phyloP scores from a whole-genome alignment of 2,329 filamentous ascomycete genomes.

The Mycosphaerella sp. region DNA sequence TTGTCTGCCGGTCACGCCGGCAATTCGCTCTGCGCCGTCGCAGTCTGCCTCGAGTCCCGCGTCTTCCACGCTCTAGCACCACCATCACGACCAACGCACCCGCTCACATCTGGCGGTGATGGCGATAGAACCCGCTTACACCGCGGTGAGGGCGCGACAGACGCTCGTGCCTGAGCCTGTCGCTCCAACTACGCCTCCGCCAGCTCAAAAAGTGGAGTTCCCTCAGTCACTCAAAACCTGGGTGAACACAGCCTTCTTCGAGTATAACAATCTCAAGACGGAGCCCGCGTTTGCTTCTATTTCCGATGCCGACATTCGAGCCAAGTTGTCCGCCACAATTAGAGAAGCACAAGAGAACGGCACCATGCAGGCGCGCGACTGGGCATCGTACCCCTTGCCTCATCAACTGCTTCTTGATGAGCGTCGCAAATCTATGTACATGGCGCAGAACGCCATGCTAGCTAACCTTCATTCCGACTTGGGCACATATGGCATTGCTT shows the following conservation, averaged over 20 bases:
- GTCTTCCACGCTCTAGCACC: background rate
- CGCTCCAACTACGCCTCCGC: constrained; percentile 11
- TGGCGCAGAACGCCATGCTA: constrained; percentile 21
- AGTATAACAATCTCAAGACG: constrained; percentile 49
- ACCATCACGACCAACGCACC: background rate
- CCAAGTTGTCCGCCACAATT: constrained; percentile 79
- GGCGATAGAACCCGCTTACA: constrained; percentile 38
- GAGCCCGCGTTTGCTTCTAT: constrained; percentile 37
- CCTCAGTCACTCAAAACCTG: constrained; percentile 76
- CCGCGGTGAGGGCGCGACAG: constrained; percentile 42
- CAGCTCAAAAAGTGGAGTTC: constrained; percentile 51
- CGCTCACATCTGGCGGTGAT: constrained; percentile 14
- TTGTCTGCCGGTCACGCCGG: background rate
- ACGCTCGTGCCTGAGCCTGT: constrained; percentile 29
- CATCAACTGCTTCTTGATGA: constrained; percentile 75
- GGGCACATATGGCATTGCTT: constrained; percentile 14
- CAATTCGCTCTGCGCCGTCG: constrained; percentile 2
- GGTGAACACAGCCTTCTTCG: constrained; percentile 79
- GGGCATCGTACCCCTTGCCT: constrained; percentile 75
- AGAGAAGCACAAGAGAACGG: constrained; percentile 67
- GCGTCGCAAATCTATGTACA: constrained; percentile 43
- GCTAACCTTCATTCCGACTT: constrained; percentile 25
- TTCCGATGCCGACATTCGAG: constrained; percentile 63
- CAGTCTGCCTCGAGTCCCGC: constrained; percentile 4
- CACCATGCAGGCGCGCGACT: constrained; percentile 68